Evolutionary conservation across 2,329 filamentous ascomycete species (phyloP).

Genomic region (Penicillium paneum): DNA sequence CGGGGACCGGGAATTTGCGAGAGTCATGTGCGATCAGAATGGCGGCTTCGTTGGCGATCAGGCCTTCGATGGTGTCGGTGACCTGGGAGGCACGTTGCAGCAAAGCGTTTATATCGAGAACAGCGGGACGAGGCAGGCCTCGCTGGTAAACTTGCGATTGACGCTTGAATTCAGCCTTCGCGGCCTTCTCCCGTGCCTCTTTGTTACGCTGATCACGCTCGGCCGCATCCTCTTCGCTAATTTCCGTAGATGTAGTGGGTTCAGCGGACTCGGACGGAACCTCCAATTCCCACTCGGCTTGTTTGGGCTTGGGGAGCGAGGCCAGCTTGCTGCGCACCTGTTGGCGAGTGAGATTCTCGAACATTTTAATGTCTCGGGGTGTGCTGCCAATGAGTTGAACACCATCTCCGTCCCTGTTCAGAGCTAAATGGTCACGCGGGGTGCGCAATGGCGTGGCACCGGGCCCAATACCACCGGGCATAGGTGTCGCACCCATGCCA

Average conservation of each 20-base stretch:
- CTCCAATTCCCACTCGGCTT: slow-evolving; percentile 87
- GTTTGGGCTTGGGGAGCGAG: slow-evolving; percentile 84
- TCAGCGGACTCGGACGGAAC: slow-evolving; percentile 79
- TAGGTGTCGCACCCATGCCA: slow-evolving; percentile 65
- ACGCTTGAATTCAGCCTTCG: slow-evolving; percentile 69
- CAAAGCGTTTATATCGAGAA: slow-evolving; percentile 68
- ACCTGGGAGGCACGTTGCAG: slow-evolving; percentile 61
- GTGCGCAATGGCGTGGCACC: slow-evolving; percentile 81
- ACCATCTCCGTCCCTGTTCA: slow-evolving; percentile 69
- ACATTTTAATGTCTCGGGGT: slow-evolving; percentile 69
- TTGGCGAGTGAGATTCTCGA: slow-evolving; percentile 65
- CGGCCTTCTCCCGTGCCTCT: slow-evolving; percentile 59
- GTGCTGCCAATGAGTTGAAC: slow-evolving; percentile 69
- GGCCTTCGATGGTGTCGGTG: slow-evolving; percentile 61
- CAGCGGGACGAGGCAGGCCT: slow-evolving; percentile 70
- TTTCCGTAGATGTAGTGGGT: slow-evolving; percentile 46
- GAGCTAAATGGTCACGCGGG: slow-evolving; percentile 78
- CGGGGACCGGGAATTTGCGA: slow-evolving; percentile 67
- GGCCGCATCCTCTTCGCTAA: slow-evolving; percentile 65
- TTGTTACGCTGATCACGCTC: slow-evolving; percentile 71
- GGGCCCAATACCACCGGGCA: slow-evolving; percentile 52
- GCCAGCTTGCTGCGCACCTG: slow-evolving; percentile 65
- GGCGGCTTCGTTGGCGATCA: slow-evolving; percentile 75
- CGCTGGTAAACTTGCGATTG: slow-evolving; percentile 90
- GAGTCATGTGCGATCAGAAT: slow-evolving; percentile 80